Evolutionary conservation across 495 filamentous ascomycete species (phyloP).

Genomic region (Cercophora samala): DNA sequence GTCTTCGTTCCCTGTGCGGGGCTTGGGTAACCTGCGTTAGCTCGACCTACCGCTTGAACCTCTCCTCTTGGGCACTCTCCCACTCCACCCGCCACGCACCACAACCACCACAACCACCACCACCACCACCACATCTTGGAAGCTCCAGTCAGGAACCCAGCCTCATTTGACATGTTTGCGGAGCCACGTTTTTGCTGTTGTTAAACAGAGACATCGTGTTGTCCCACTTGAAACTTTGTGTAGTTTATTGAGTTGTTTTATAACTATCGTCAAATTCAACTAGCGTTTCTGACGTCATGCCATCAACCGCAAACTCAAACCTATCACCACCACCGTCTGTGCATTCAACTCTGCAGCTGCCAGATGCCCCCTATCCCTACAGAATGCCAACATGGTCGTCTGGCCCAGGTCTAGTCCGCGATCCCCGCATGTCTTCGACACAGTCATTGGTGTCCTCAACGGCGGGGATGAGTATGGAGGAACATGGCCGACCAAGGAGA

Average conservation of each 20-base stretch:
- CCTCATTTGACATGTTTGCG: background rate
- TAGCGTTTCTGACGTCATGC: slow-evolving; percentile 9
- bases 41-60: background rate
- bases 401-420: slow-evolving; percentile 22
- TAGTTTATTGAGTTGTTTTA: background rate
- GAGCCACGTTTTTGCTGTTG: background rate
- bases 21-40: background rate
- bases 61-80: background rate
- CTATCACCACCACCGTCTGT: background rate
- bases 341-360: background rate
- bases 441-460: slow-evolving; percentile 58
- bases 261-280: background rate
- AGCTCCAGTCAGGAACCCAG: background rate
- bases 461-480: slow-evolving; percentile 30
- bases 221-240: background rate
- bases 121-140: background rate
- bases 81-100: background rate
- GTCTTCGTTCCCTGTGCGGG: no score
- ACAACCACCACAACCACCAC: no score
- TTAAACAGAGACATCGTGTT: background rate
- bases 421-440: slow-evolving; percentile 60
- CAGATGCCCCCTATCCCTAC: background rate
- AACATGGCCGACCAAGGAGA: slow-evolving; percentile 46
- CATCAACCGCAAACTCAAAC: background rate
- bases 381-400: background rate